Evolutionary conservation across 164 flowering plant species (phyloP), one percentile per base, ranked within the genome.

Genomic region (Malania oleifera): DNA sequence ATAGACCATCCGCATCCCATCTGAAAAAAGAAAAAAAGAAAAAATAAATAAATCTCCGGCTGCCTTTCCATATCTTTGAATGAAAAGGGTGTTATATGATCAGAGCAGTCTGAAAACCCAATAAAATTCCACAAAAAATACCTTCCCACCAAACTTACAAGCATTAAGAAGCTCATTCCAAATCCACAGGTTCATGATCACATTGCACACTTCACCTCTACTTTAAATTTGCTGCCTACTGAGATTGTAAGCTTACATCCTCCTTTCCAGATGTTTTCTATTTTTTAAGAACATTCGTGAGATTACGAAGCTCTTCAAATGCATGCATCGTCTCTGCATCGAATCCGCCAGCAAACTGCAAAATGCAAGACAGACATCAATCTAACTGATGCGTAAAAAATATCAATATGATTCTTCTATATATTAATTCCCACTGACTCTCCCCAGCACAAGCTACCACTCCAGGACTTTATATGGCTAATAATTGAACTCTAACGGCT

Each of bases 341-440:
- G 68, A 91, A 91, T 71, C 97, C 97, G 69, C 97, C 97, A 15
- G 97, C 97, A 83, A 91, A 91, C 97, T 91, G 92, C 78, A 68
- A 28, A 41, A 61, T 27, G 15, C 18, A 12, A 47, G 27, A 22
- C 17, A 17, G 20, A n/a, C 1, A 17, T 43, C 46, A 43, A 18
- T 4, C 2, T 18, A 11, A 11, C 14, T 15, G 14, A 2, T 38
- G 8, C 14, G 41, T 38, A n/a, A n/a, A 47, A 47, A 14, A 47
- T 22, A 47, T 11, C 15, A 24, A 22, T 23, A 11, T 47, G 17
- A 47, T 24, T 22, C 51, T 24, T 47, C 27, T 47, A 11, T 47
- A 24, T 11, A 47, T 23, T 13, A 12, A 9, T n/a, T n/a, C n/a
- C n/a, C n/a, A n/a, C n/a, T n/a, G n/a, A 23, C 17, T 22, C 15